Conservation (phyloP, 345 rosid genomes). For the Excoecaria agallocha region DNA sequence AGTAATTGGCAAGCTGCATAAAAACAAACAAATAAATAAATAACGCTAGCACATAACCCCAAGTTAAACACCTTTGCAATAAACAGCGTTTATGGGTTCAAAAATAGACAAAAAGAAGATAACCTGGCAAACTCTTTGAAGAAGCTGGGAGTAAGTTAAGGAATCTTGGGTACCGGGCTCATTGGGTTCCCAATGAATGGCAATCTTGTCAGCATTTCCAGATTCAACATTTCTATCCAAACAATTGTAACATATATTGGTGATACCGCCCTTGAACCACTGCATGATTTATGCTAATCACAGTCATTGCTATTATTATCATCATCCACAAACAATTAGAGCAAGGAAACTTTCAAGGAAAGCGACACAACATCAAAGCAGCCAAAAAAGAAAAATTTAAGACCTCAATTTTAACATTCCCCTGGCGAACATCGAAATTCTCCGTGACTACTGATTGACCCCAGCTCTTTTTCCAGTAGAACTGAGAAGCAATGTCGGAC, state of each 20-base stretch:
- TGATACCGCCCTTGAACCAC: constrained; percentile 98
- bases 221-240: constrained; percentile 78
- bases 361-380: not conserved
- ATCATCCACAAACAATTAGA: not conserved
- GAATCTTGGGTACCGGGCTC: constrained; percentile 62
- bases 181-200: constrained; percentile 88
- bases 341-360: not conserved
- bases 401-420: constrained; percentile 68
- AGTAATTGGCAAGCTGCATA: constrained; percentile 82
- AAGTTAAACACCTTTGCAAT: not conserved
- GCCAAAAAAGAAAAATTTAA: not conserved
- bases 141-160: constrained; percentile 74
- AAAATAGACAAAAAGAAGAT: not conserved
- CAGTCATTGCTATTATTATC: not conserved
- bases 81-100: not conserved
- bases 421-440: constrained; percentile 76
- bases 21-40: not conserved
- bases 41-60: not conserved
- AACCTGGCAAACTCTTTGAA: constrained; percentile 89
- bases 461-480: constrained; percentile 88
- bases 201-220: constrained; percentile 77
- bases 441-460: constrained; percentile 48
- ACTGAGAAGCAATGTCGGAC: constrained; percentile 79
- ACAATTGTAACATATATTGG: constrained; percentile 94
- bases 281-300: constrained; percentile 23